phyloP scores from a whole-genome alignment of 2,329 filamentous ascomycete genomes.

The Pleoardoris graminearum region DNA sequence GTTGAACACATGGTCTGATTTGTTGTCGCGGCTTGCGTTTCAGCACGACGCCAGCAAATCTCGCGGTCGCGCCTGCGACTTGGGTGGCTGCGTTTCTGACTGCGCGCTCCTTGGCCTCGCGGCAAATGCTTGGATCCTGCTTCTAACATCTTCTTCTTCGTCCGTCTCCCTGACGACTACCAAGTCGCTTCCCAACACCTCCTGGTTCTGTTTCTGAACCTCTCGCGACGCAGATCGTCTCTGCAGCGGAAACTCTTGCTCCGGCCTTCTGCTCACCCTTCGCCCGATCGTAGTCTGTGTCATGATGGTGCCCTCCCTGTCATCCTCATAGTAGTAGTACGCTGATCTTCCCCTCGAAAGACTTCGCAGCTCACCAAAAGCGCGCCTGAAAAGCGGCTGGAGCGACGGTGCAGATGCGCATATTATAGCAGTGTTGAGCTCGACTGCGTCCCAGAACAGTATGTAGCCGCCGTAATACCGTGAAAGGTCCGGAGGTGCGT shows the following conservation, averaged over 20 bases:
- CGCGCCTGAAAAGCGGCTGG: conserved; percentile 23
- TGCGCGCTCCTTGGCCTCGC: conserved; percentile 4
- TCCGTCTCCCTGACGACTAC: conserved; percentile 10
- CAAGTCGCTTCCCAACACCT: conserved; percentile 4
- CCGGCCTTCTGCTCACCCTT: background rate
- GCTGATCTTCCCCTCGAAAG: conserved; percentile 10
- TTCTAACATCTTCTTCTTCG: conserved; percentile 12
- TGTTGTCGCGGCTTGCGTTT: background rate
- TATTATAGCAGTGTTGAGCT: conserved; percentile 32
- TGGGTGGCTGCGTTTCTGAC: conserved; percentile 12
- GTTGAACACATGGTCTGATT: too few species aligned
- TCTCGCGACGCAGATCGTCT: conserved; percentile 7
- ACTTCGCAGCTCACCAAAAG: conserved; percentile 18
- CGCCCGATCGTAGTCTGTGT: conserved; percentile 7
- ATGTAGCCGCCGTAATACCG: conserved; percentile 30
- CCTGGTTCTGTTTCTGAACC: conserved; percentile 2
- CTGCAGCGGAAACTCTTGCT: conserved; percentile 3
- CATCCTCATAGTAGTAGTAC: conserved; percentile 25
- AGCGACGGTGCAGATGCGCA: conserved; percentile 29
- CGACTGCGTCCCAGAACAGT: conserved; percentile 30
- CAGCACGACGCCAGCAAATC: conserved; percentile 18
- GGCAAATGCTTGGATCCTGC: conserved; percentile 9
- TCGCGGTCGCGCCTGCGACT: conserved; percentile 13
- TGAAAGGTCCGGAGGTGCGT: conserved; percentile 1
- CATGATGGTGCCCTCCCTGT: conserved; percentile 6